Conservation (phyloP, 768 basidiomycete species). For the Lyophyllum decastes region DNA sequence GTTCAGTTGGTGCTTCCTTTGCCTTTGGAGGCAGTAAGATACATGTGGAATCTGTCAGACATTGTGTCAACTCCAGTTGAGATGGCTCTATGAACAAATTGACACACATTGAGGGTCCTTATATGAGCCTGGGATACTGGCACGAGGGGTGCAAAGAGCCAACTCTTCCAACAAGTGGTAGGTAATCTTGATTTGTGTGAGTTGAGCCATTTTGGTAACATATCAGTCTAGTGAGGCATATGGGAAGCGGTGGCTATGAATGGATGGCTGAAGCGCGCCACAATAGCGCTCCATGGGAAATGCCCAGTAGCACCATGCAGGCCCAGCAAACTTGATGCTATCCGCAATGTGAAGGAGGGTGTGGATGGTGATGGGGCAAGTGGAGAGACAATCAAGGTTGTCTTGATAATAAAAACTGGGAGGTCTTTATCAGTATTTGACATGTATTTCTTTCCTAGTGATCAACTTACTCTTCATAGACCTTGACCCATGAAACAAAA, state of each 20-base stretch:
- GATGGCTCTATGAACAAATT: too few relatives aligned
- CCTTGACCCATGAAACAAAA: slow-evolving; percentile 28
- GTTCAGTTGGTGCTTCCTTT: too few relatives aligned
- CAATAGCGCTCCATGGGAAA: slow-evolving; percentile 41
- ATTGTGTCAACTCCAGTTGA: too few relatives aligned
- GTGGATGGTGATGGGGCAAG: slow-evolving; percentile 33
- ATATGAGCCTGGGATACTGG: too few relatives aligned
- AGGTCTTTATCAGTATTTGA: background rate
- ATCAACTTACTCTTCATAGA: slow-evolving; percentile 22
- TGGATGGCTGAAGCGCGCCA: slow-evolving; percentile 23
- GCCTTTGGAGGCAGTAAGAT: slow-evolving; percentile 24
- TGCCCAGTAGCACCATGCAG: slow-evolving; percentile 40
- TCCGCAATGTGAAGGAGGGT: slow-evolving; percentile 33
- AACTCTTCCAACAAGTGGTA: slow-evolving; percentile 14
- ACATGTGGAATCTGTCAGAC: slow-evolving; percentile 29
- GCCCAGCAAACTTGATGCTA: slow-evolving; percentile 31
- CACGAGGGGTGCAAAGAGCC: background rate
- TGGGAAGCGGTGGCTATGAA: slow-evolving; percentile 27
- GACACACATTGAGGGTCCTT: background rate
- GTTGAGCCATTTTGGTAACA: slow-evolving; percentile 15
- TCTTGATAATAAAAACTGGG: slow-evolving; percentile 29
- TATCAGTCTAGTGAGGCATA: slow-evolving; percentile 15
- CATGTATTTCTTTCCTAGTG: background rate
- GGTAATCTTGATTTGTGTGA: slow-evolving; percentile 16
- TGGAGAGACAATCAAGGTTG: slow-evolving; percentile 17